Evolutionary conservation across 108 stramenopile species (phyloP), one percentile per base, ranked within the genome.

Genomic region (Parietichytrium sp.): DNA sequence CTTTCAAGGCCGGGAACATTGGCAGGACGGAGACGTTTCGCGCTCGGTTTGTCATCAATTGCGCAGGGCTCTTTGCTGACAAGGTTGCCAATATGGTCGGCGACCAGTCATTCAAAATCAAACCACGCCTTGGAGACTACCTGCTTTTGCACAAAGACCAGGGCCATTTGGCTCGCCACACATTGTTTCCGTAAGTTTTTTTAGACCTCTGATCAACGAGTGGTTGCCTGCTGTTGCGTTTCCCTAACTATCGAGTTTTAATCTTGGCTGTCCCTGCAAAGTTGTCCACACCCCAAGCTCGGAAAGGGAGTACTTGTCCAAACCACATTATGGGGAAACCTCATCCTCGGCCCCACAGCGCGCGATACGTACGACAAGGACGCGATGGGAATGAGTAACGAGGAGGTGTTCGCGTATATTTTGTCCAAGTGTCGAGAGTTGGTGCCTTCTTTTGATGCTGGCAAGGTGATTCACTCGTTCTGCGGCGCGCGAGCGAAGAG

Each of bases 61-160:
- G 89, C 82, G 92, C 93, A 4, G 93, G 93, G 31, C 83, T 91
- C 27, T 84, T 77, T 16, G 82, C 88, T n/a, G 93, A 92, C 84
- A 78, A 87, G 47, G 87, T 93, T 77, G 90, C 93, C 51, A 47
- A 78, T 1, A 90, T 93, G 92, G 92, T 92, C 80, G 93, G 93
- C 4, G 92, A 33, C 2, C 6, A 10, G 13, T 6, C 33, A 7
- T 72, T 45, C 2, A 72, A 72, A 42, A 72, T 72, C 25, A 7
- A 45, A 42, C 61, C 61, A 16, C 61, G 61, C 8, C 36, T 45
- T 13, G 61, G 61, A n/a, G 38, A 72, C 38, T 72, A 45, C 42
- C 20, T 72, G 15, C 13, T 72, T 7, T 25, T 72, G n/a, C 38
- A 72, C 36, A 72, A 72, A 42, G n/a, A n/a, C 12, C 61, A 72